A percentile compares a stretch with the other conserved stretches of the same genome.
phyloP scores from a whole-genome alignment of 257 asterid genomes.

The Solanum arcanum region DNA sequence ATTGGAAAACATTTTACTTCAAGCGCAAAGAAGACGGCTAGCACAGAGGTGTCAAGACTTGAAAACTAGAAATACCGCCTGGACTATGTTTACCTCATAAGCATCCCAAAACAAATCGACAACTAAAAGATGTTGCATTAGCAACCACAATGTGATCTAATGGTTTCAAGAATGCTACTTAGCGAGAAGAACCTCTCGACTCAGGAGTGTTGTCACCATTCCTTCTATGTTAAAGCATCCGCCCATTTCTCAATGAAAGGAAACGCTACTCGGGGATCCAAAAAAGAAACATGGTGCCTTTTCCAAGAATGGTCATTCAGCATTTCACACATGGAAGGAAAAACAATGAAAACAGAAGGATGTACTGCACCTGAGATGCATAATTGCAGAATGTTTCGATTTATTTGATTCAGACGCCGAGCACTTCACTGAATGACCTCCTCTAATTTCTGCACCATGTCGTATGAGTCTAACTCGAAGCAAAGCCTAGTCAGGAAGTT shows the following conservation, averaged over 20 bases:
- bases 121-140: neutral
- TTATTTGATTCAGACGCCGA: constrained; percentile 18
- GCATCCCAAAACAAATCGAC: neutral
- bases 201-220: neutral
- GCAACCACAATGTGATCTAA: neutral
- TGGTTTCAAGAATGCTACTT: neutral
- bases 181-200: neutral
- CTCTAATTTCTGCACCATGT: constrained; percentile 40
- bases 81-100: neutral
- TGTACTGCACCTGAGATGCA: constrained; percentile 30
- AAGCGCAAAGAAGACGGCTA: neutral
- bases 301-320: neutral
- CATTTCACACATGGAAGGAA: neutral
- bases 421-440: constrained; percentile 2
- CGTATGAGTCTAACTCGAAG: constrained; percentile 55
- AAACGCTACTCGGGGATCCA: neutral
- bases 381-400: constrained; percentile 15
- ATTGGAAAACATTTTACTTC: neutral
- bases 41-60: neutral
- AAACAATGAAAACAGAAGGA: neutral
- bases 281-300: neutral
- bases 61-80: neutral
- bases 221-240: neutral
- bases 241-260: neutral
- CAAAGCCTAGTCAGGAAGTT: constrained; percentile 34